Conservation (phyloP, 345 rosid species). For the Citrus hindsii region DNA sequence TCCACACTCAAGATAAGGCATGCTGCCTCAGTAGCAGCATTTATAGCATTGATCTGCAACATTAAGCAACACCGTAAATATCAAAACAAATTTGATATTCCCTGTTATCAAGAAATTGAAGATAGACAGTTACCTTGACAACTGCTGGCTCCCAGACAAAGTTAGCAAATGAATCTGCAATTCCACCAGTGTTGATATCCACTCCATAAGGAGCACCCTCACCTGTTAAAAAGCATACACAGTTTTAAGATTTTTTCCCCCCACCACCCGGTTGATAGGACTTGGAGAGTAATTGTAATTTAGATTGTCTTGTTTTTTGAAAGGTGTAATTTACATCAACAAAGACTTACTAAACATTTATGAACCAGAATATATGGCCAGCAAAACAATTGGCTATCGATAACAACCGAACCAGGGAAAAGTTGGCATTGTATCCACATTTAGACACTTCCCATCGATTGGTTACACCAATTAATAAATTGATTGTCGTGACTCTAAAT, state of each 20-base stretch:
- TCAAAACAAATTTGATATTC: not conserved
- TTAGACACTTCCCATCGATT: not conserved
- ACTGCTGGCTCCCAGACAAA: conserved; percentile 99
- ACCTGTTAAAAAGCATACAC: conserved; percentile 35
- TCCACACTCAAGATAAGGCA: conserved; percentile 95
- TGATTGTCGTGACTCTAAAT: not conserved
- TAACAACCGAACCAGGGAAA: not conserved
- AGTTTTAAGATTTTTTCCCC: not conserved
- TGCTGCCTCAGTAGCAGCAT: conserved; percentile 99
- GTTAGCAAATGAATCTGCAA: conserved; percentile 90
- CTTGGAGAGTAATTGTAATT: not conserved
- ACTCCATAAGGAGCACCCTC: conserved; percentile 95
- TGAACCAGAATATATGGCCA: not conserved
- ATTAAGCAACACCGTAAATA: not conserved
- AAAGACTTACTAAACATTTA: not conserved
- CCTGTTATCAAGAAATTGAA: not conserved
- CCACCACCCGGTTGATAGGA: not conserved
- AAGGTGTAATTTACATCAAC: too few relatives aligned
- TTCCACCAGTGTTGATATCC: conserved; percentile 93
- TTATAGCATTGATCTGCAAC: conserved; percentile 87
- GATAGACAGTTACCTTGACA: conserved; percentile 58
- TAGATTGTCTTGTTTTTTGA: too few relatives aligned
- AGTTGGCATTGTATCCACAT: not conserved
- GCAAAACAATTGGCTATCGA: not conserved
- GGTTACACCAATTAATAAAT: not conserved